Conservation (phyloP, 257 asterid genomes). For the Ajuga chamaepitys region DNA sequence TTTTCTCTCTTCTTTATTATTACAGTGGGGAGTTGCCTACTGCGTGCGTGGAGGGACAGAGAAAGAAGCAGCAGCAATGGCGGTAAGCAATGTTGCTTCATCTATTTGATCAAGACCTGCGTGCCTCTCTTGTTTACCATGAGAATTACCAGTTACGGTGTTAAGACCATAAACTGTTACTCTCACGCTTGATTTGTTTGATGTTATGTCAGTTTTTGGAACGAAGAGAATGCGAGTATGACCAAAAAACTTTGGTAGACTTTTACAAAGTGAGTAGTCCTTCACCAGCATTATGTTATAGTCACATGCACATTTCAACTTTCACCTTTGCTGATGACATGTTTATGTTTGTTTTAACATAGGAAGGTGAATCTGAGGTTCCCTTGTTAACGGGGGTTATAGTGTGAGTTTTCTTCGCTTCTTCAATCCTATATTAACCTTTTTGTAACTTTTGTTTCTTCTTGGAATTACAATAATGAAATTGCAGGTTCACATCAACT, state of each 20-base stretch:
- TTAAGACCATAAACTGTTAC: no score
- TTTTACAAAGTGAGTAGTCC: conserved; percentile 51
- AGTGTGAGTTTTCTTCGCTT: conserved; percentile 41
- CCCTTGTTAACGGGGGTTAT: conserved; percentile 65
- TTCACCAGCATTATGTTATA: no score
- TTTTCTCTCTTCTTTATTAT: not conserved
- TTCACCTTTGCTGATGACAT: not conserved
- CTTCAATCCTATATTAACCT: not conserved
- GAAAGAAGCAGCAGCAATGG: conserved; percentile 69
- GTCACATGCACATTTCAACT: not conserved
- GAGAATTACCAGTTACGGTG: no score
- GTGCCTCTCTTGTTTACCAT: not conserved
- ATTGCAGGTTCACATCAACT: conserved; percentile 76
- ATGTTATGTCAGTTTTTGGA: conserved; percentile 54
- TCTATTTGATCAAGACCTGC: not conserved
- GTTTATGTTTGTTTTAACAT: not conserved
- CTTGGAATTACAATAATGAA: not conserved
- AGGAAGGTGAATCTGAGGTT: conserved; percentile 60
- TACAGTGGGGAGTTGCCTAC: conserved; percentile 92
- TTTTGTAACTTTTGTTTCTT: no score
- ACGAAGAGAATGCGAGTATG: conserved; percentile 85
- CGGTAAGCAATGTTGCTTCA: conserved; percentile 31
- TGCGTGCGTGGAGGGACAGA: conserved; percentile 83
- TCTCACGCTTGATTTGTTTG: not conserved
- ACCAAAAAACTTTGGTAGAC: conserved; percentile 57